phyloP scores from a whole-genome alignment of 2,329 filamentous ascomycete species.

The Nothophaeocryptopus gaeumannii region DNA sequence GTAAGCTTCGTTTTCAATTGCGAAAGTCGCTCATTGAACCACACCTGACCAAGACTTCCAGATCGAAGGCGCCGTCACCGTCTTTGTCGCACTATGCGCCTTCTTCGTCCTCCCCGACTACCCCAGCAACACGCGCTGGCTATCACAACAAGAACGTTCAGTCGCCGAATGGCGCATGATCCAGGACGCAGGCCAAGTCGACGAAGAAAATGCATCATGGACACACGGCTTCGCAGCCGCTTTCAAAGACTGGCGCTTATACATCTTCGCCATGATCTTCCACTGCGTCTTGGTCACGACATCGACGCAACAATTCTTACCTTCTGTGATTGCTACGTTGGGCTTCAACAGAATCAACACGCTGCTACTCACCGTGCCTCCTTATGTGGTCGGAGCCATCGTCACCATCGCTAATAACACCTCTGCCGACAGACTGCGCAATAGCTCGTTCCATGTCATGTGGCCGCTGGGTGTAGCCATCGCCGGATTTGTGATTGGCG shows the following conservation, averaged over 20 bases:
- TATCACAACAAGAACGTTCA: slow-evolving; percentile 34
- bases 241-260: slow-evolving; percentile 2
- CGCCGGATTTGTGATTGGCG: background rate
- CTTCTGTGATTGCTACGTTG: slow-evolving; percentile 26
- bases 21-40: background rate
- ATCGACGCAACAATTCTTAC: slow-evolving; percentile 15
- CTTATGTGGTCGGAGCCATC: slow-evolving; percentile 37
- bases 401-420: slow-evolving; percentile 1
- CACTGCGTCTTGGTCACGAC: slow-evolving; percentile 7
- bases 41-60: background rate
- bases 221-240: background rate
- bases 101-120: slow-evolving; percentile 23
- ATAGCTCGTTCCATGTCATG: background rate
- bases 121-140: slow-evolving; percentile 38
- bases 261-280: slow-evolving; percentile 6
- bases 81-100: slow-evolving; percentile 3
- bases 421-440: background rate
- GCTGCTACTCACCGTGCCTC: slow-evolving; percentile 45
- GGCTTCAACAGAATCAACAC: slow-evolving; percentile 43
- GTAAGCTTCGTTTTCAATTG: slow-evolving; percentile 38
- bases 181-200: slow-evolving; percentile 36
- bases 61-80: slow-evolving; percentile 10
- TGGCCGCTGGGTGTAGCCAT: background rate
- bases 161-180: slow-evolving; percentile 41
- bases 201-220: slow-evolving; percentile 23